Conservation (phyloP, 2,329 filamentous ascomycete species). For the Ophiostoma sp. region DNA sequence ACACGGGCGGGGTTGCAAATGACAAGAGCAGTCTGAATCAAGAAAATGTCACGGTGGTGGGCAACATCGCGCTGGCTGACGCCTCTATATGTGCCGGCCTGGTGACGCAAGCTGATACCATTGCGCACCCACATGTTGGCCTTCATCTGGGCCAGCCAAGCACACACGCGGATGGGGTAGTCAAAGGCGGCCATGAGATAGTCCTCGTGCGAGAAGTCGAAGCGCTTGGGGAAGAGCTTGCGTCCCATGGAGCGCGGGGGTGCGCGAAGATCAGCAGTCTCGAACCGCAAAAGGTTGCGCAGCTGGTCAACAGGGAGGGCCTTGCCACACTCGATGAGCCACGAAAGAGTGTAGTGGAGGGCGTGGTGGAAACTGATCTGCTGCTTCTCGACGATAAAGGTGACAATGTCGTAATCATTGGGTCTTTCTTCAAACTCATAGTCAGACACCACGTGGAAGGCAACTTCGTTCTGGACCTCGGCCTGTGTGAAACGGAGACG, state of each 20-base stretch:
- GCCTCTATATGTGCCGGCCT: slow-evolving; percentile 88
- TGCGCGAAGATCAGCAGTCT: slow-evolving; percentile 62
- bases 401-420: slow-evolving; percentile 62
- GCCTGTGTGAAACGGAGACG: slow-evolving; percentile 75
- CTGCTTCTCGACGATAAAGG: slow-evolving; percentile 82
- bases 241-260: slow-evolving; percentile 58
- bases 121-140: slow-evolving; percentile 98
- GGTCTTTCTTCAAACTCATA: slow-evolving; percentile 70
- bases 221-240: slow-evolving; percentile 39
- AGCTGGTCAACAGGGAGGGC: slow-evolving; percentile 64
- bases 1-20: slow-evolving; percentile 78
- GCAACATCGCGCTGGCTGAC: slow-evolving; percentile 86
- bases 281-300: slow-evolving; percentile 64
- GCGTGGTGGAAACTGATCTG: slow-evolving; percentile 97
- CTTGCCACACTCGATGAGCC: slow-evolving; percentile 87
- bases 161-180: slow-evolving; percentile 85
- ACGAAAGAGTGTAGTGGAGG: slow-evolving; percentile 91
- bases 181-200: slow-evolving; percentile 85
- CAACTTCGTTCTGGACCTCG: slow-evolving; percentile 80
- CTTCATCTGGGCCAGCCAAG: slow-evolving; percentile 97
- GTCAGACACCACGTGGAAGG: slow-evolving; percentile 70
- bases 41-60: slow-evolving; percentile 89
- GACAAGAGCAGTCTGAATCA: slow-evolving; percentile 85
- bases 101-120: slow-evolving; percentile 89
- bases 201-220: slow-evolving; percentile 56